A percentile compares a stretch with the other conserved stretches of the same genome.
phyloP scores from a whole-genome alignment of 1,284 basidiomycete species.

The Fistulinella cinereoalba region DNA sequence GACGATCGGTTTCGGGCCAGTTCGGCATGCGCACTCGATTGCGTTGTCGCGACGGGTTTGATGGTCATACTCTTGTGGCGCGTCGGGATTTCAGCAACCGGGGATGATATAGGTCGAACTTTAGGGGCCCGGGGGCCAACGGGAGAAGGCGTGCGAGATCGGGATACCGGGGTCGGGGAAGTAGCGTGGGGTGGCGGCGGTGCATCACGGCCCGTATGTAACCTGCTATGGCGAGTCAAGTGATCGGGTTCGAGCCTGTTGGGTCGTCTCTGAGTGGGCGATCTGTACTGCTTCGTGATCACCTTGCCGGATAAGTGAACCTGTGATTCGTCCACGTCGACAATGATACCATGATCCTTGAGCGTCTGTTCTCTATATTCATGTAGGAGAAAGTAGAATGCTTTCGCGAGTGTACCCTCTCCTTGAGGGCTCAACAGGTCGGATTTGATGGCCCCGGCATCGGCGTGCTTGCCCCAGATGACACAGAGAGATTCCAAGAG shows the following conservation, averaged over 20 bases:
- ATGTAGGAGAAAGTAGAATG: conserved; percentile 86
- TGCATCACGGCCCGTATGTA: conserved; percentile 17
- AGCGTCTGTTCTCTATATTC: conserved; percentile 76
- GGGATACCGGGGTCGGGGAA: conserved; percentile 27
- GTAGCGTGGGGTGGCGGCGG: conserved; percentile 31
- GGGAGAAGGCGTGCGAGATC: conserved; percentile 49
- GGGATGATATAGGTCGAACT: conserved; percentile 37
- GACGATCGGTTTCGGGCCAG: conserved; percentile 27
- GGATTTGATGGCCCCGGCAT: conserved; percentile 53
- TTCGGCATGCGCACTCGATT: conserved; percentile 23
- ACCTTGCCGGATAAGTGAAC: conserved; percentile 36
- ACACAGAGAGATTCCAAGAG: conserved; percentile 86
- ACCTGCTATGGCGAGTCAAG: conserved; percentile 8
- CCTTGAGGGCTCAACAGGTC: conserved; percentile 66
- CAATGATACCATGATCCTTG: conserved; percentile 57
- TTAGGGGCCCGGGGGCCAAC: conserved; percentile 43
- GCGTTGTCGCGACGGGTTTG: conserved; percentile 22
- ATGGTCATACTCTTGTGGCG: conserved; percentile 34
- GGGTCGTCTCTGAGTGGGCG: conserved; percentile 35
- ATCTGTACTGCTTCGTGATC: conserved; percentile 45
- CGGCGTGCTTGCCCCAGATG: conserved; percentile 76
- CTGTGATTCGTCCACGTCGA: conserved; percentile 37
- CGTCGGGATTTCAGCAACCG: conserved; percentile 23
- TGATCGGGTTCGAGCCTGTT: conserved; percentile 12
- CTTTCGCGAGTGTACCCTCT: conserved; percentile 81